phyloP scores from a whole-genome alignment of 306 rosid species.

The Prunus mongolica region DNA sequence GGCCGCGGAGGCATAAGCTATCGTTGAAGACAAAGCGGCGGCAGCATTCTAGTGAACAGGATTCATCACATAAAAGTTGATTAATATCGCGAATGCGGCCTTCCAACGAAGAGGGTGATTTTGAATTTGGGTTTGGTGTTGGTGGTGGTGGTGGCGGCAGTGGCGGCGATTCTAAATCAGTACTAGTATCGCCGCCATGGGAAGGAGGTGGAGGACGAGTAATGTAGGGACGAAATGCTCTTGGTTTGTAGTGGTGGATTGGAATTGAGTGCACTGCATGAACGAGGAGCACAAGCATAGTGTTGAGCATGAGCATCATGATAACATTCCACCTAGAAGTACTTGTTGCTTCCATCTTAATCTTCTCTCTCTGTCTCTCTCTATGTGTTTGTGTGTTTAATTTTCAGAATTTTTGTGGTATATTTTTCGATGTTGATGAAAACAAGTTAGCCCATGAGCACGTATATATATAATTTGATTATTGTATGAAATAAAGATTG shows the following conservation, averaged over 20 bases:
- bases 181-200: not conserved
- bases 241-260: not conserved
- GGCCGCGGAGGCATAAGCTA: not conserved
- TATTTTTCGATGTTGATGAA: no score
- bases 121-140: not conserved
- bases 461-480: no score
- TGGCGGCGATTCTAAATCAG: not conserved
- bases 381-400: no score
- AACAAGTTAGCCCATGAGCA: no score
- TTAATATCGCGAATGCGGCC: not conserved
- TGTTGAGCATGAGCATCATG: not conserved
- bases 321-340: not conserved
- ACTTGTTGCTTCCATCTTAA: not conserved
- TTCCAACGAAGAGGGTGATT: not conserved
- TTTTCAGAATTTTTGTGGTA: no score
- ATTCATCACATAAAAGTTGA: not conserved
- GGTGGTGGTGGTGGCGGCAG: not conserved
- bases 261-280: not conserved
- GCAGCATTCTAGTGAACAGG: not conserved
- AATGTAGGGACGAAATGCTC: not conserved
- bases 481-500: no score
- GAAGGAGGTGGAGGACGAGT: not conserved
- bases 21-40: not conserved
- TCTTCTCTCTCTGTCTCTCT: no score
- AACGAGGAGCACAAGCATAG: not conserved